Percentiles rank a stretch among this genome's conserved stretches.
phyloP scores from a whole-genome alignment of 2,329 filamentous ascomycete genomes.

The Seiridium cupressi region DNA sequence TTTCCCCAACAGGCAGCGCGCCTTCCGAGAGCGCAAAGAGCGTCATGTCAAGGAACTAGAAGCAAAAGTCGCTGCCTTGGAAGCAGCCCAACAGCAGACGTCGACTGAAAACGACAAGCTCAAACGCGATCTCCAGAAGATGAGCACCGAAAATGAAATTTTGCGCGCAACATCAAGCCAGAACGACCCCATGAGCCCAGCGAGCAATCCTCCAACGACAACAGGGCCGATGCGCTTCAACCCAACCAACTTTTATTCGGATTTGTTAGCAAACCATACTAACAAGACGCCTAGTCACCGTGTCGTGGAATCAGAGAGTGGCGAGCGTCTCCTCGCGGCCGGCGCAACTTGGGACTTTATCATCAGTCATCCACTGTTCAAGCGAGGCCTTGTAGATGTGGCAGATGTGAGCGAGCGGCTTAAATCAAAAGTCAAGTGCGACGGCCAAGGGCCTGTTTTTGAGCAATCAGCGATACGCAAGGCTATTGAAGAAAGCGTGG shows the following conservation, averaged over 20 bases:
- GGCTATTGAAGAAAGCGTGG: conserved; percentile 77
- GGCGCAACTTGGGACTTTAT: conserved; percentile 89
- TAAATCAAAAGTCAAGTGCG: conserved; percentile 73
- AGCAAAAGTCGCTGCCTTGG: conserved; percentile 74
- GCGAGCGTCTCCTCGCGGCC: conserved; percentile 69
- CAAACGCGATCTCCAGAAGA: conserved; percentile 78
- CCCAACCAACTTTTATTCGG: conserved; percentile 70
- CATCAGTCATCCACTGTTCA: conserved; percentile 74
- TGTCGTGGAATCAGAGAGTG: conserved; percentile 63
- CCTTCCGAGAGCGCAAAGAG: conserved; percentile 95
- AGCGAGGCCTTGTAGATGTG: conserved; percentile 76
- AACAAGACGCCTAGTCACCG: conserved; percentile 67
- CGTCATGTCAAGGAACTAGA: conserved; percentile 92
- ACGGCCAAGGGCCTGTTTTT: conserved; percentile 87
- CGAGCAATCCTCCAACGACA: conserved; percentile 44
- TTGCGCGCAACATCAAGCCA: conserved; percentile 71
- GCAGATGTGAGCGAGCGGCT: conserved; percentile 76
- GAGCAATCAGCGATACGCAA: conserved; percentile 70
- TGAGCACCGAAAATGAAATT: conserved; percentile 89
- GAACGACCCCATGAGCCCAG: conserved; percentile 38
- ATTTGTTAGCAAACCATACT: conserved; percentile 58
- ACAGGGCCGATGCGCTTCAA: conserved; percentile 70
- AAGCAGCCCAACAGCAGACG: conserved; percentile 70
- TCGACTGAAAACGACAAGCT: conserved; percentile 83
- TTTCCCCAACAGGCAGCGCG: conserved; percentile 69